Conservation (phyloP, 495 filamentous ascomycete genomes). For the Neurospora sp. region DNA sequence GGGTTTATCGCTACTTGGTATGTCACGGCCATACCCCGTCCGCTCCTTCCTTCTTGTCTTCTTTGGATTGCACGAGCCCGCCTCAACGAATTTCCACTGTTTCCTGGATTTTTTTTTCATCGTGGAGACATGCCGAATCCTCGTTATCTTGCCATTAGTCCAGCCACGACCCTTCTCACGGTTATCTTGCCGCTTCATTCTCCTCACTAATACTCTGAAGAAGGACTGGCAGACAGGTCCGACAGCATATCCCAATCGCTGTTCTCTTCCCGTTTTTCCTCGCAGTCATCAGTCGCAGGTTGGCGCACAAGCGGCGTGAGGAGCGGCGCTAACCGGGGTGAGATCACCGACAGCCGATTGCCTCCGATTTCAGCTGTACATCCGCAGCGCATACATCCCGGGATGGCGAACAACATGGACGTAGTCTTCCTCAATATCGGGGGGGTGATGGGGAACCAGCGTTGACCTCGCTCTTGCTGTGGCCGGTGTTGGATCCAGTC, state of each 20-base stretch:
- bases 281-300: not conserved
- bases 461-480: not conserved
- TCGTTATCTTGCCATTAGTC: too few species aligned
- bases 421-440: rapidly evolving
- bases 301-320: not conserved
- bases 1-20: not conserved
- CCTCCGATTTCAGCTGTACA: not conserved
- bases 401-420: not conserved
- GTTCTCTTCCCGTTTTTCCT: not conserved
- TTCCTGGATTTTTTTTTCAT: too few species aligned
- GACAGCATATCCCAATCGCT: not conserved
- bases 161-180: too few species aligned
- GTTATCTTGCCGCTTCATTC: too few species aligned
- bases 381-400: not conserved
- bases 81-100: too few species aligned
- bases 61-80: too few species aligned
- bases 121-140: too few species aligned
- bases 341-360: not conserved
- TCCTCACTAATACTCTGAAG: too few species aligned
- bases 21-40: not conserved
- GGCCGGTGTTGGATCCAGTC: not conserved
- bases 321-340: not conserved
- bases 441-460: rapidly evolving
- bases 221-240: too few species aligned
- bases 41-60: too few species aligned